phyloP scores from a whole-genome alignment of 2,329 filamentous ascomycete species.

The Xylariaceae sp. region DNA sequence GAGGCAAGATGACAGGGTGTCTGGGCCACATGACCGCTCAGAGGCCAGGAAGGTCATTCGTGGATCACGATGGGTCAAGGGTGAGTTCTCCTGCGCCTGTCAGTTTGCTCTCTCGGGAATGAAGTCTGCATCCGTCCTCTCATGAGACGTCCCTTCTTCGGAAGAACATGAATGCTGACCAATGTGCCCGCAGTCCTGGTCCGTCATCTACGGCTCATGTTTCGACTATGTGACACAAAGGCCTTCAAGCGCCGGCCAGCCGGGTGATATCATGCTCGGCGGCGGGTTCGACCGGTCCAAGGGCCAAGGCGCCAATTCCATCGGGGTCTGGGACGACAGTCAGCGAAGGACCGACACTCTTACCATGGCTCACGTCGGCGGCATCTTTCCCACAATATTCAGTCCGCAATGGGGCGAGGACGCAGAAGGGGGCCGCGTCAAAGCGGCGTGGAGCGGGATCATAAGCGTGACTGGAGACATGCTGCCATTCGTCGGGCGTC shows the following conservation, averaged over 20 bases:
- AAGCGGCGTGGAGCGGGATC: conserved; percentile 46
- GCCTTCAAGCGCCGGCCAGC: conserved; percentile 25
- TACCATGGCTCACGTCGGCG: conserved; percentile 34
- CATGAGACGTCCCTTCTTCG: too few species aligned
- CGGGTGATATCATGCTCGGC: conserved; percentile 49
- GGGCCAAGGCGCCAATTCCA: conserved; percentile 37
- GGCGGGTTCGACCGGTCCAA: conserved; percentile 44
- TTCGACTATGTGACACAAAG: conserved; percentile 52
- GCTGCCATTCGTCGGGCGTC: conserved; percentile 46
- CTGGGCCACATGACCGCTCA: conserved; percentile 50
- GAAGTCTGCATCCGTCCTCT: too few species aligned
- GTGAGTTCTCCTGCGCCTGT: too few species aligned
- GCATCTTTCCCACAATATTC: conserved; percentile 39
- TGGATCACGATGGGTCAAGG: conserved; percentile 21
- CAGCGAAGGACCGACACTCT: conserved; percentile 29
- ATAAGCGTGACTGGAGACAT: conserved; percentile 43
- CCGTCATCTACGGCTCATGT: conserved; percentile 39
- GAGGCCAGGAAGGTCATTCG: conserved; percentile 32
- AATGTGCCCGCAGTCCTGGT: conserved; percentile 50
- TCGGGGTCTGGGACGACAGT: conserved; percentile 45
- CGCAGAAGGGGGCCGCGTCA: conserved; percentile 22
- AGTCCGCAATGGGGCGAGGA: conserved; percentile 32
- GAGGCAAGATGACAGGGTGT: conserved; percentile 39
- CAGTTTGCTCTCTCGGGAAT: too few species aligned
- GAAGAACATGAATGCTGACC: too few species aligned